Base-by-base conservation (phyloP, 305 asterid species). In the Solanum hybrid region DNA sequence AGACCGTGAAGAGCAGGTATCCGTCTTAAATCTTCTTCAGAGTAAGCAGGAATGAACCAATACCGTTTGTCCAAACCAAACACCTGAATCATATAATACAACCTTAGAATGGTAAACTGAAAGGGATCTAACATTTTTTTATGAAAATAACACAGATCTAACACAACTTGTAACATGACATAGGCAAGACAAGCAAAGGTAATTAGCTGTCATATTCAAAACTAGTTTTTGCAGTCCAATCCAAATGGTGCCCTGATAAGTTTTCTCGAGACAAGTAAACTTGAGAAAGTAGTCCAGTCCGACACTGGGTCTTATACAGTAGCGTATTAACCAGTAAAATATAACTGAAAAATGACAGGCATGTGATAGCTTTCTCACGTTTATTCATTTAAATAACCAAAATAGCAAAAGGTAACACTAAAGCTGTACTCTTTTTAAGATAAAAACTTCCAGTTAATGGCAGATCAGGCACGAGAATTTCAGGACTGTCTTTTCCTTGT, bases 1-100 rank as follows among this genome's bases (percentile, higher is more conserved):
- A 97, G 93, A 72, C 99, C 99, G 85, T 95, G 99, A 89, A 97
- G 98, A 38, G 99, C 98, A 40, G 99, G 99, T 45, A 95, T 95
- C 88, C 98, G 91, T 85, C 98, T 94, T 89, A 95, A 87, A 92
- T 97, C 99, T 90, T 97, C 99, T 87, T 96, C 98, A 1, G 98
- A 93, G 93, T 97, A 97, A 72, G 95, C 94, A 4, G 99, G 99
- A 87, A 97, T 75, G 86, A 97, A 95, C 99, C 99, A 97, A 92
- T 94, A 95, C 90, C 93, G 92, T 90, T 90, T 95, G 92, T 96
- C 98, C 89, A 90, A 93, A 86, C 99, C 99, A 92, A 97, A 96
- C 87, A 97, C 99, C 99, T 97, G 78, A 81, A 64, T 78, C 80
- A 88, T 51, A n/a, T 35, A 75, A 37, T 10, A 17, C 29, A 80